Percentiles rank a stretch among this genome's conserved stretches.
Evolutionary conservation across 2,329 filamentous ascomycete species (phyloP).

Genomic region (Byssochlamys sp.): DNA sequence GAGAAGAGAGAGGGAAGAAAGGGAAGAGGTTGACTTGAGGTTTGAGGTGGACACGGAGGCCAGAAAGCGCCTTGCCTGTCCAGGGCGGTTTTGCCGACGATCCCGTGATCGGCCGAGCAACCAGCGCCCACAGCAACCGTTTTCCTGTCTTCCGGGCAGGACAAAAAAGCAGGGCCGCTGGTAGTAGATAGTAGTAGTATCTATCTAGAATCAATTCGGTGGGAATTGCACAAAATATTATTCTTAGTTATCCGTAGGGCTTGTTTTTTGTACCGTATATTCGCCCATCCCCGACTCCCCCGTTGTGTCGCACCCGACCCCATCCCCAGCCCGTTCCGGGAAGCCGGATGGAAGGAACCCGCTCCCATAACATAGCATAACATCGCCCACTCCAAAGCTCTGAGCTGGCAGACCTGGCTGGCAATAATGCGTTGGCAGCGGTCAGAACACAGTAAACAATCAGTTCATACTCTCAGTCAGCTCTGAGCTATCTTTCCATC

Average conservation of each 20-base stretch:
- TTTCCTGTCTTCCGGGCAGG: too few relatives aligned
- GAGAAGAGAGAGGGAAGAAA: constrained; percentile 22
- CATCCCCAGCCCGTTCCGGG: not conserved
- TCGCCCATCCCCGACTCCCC: too few relatives aligned
- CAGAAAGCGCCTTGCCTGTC: constrained; percentile 29
- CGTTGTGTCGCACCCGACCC: not conserved
- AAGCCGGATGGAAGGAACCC: not conserved
- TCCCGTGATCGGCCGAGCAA: constrained; percentile 34
- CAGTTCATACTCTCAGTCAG: not conserved
- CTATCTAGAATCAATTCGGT: too few relatives aligned
- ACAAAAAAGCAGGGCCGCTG: too few relatives aligned
- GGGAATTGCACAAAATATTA: too few relatives aligned
- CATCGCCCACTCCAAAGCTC: not conserved
- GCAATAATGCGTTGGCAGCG: not conserved
- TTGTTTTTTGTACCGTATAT: too few relatives aligned
- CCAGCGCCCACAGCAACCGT: not conserved
- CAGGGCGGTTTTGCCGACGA: constrained; percentile 36
- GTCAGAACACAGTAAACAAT: not conserved
- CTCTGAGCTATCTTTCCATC: not conserved
- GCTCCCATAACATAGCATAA: not conserved
- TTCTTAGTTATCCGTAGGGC: too few relatives aligned
- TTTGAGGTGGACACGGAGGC: constrained; percentile 21
- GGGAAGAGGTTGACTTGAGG: constrained; percentile 17
- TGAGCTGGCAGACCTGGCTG: not conserved
- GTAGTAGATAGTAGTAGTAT: too few relatives aligned